Evolutionary conservation across 2,329 filamentous ascomycete genomes (phyloP), one percentile per base, ranked within the genome.

Genomic region (Alternaria postmessia): DNA sequence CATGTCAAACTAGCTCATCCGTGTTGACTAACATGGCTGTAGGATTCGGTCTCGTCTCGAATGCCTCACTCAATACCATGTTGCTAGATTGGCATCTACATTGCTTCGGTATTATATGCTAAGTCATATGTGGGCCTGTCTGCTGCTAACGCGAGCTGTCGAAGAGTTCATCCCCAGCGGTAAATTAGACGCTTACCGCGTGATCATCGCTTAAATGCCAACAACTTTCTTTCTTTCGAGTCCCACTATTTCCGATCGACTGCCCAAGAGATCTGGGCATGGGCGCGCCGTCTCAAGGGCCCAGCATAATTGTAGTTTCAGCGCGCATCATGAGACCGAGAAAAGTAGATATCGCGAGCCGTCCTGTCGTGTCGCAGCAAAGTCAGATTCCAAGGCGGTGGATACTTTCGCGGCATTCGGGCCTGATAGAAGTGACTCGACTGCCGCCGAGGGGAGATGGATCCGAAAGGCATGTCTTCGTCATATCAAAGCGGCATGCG

Each of bases 281-380:
- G 44, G 30, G 41, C 51, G 51, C 22, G 32, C 46, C 32, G 28
- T 44, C 9, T 28, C 46, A 49, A 56, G 46, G 51, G 38, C 54
- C 20, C 30, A 41, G 49, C 41, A 53, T 34, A 44, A 18, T 8
- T 24, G 11, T 9, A 24, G 49, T 30, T 54, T 54, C 49, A 46
- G 42, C 42, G 12, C 32, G 18, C 16, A 47, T 54, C 34, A 32
- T 30, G 11, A 38, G 18, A 22, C 57, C 52, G 18, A 56, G 46
- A 44, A 24, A 18, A 46, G 57, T 5, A 59, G 38, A 55, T 20
- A 12, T 14, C 30, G 52, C 57, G 52, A 59, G 38, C 52, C 57
- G 57, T 32, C 38, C 32, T 34, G 22, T 54, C 56, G 30, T 39
- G 36, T 49, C 43, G 36, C 30, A 55, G 51, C 24, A 39, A 30